Evolutionary conservation across 2,329 filamentous ascomycete genomes (phyloP).

Genomic region (Lachnellula subtilissima): DNA sequence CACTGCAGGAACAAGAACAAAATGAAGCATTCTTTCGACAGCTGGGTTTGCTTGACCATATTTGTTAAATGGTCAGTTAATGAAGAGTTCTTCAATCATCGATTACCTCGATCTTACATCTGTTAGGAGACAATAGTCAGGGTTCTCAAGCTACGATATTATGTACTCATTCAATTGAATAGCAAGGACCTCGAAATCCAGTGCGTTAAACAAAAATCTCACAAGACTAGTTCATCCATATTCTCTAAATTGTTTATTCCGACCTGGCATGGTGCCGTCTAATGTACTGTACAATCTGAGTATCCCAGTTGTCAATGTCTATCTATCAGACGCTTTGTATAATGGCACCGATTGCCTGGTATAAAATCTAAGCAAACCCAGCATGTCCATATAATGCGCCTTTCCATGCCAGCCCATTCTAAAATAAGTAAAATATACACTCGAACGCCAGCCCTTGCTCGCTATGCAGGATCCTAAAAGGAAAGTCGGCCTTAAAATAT

Average conservation of each 20-base stretch:
- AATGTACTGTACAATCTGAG: neutral
- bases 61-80: too few species aligned
- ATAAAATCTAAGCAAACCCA: neutral
- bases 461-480: neutral
- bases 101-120: too few species aligned
- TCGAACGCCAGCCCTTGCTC: slow-evolving; percentile 1
- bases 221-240: too few species aligned
- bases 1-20: too few species aligned
- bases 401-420: neutral
- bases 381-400: neutral
- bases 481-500: neutral
- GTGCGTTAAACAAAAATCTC: too few species aligned
- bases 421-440: neutral
- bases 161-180: too few species aligned
- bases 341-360: neutral
- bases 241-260: neutral
- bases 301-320: neutral
- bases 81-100: too few species aligned
- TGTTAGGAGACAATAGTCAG: too few species aligned
- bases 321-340: neutral
- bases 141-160: too few species aligned
- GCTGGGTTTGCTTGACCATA: too few species aligned
- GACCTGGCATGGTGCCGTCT: neutral
- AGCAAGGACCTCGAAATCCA: too few species aligned
- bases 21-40: too few species aligned